Conservation (phyloP, 257 asterid genomes). For the Lycium ferocissimum region DNA sequence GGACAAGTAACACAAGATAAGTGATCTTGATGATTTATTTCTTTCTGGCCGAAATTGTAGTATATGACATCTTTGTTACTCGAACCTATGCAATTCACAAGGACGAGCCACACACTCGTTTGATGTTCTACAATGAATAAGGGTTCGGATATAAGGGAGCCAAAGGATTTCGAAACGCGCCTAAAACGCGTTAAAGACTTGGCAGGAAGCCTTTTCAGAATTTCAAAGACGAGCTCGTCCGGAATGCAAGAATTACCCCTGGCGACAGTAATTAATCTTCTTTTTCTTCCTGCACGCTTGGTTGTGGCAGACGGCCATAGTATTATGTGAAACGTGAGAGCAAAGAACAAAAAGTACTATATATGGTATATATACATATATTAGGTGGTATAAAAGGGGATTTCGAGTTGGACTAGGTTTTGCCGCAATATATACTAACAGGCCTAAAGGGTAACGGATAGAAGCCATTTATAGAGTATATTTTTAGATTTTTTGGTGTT, state of each 20-base stretch:
- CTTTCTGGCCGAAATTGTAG: background rate
- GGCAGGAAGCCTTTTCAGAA: background rate
- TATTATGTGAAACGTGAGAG: background rate
- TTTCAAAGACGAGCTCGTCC: background rate
- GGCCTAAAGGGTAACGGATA: no score
- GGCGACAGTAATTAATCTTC: background rate
- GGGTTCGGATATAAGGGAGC: background rate
- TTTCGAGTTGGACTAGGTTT: background rate
- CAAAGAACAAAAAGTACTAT: background rate
- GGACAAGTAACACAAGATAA: background rate
- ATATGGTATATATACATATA: no score
- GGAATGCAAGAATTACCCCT: no score
- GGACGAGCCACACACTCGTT: background rate
- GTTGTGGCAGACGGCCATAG: no score
- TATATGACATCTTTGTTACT: no score
- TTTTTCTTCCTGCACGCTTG: background rate
- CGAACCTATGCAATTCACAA: no score
- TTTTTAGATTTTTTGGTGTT: no score
- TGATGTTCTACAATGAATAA: background rate
- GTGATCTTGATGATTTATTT: background rate
- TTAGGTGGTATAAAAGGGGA: no score
- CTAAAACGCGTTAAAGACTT: background rate
- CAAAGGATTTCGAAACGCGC: background rate
- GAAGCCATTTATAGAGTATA: no score
- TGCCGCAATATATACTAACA: no score